These are phyloP conservation scores for Phycomyces nitens DNA, from an alignment of 192 early-diverging fungal species.

Conservation along the genomic window DNA sequence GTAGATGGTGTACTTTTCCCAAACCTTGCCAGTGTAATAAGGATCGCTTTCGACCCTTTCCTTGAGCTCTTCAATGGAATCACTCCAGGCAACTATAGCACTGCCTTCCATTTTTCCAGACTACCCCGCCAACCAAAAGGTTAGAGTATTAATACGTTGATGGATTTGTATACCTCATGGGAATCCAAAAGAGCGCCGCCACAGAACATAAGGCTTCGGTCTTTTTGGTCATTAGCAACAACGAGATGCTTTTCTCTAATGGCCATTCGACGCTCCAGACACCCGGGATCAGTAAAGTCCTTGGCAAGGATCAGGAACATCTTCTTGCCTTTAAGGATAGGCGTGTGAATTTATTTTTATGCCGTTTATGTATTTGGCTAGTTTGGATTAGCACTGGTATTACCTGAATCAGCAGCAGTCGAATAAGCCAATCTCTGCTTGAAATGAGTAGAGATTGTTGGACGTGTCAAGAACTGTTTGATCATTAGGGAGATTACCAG, in stretches of 20 bases:
- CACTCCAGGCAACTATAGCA: background rate
- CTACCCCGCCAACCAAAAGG: background rate
- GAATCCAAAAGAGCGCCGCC: slow-evolving; percentile 11
- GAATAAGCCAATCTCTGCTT: too few relatives aligned
- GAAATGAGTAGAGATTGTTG: too few relatives aligned
- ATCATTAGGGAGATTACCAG: too few relatives aligned
- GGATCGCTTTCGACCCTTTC: background rate
- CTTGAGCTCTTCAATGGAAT: slow-evolving; percentile 1
- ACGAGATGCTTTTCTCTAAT: background rate
- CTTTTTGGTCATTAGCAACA: background rate
- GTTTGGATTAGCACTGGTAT: too few relatives aligned
- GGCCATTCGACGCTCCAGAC: slow-evolving; percentile 5
- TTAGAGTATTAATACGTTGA: background rate
- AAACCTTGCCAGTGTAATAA: slow-evolving; percentile 9
- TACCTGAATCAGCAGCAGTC: too few relatives aligned
- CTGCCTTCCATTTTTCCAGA: slow-evolving; percentile 18
- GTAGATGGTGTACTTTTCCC: slow-evolving; percentile 17
- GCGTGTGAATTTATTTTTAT: too few relatives aligned
- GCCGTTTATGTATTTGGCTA: too few relatives aligned
- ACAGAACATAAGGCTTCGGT: background rate
- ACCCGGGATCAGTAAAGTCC: too few relatives aligned
- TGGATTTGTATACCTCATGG: slow-evolving; percentile 12
- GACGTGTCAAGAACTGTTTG: too few relatives aligned
- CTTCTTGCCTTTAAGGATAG: too few relatives aligned
- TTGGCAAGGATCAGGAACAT: too few relatives aligned